These are phyloP conservation scores for Aegilops longissima DNA, from an alignment of 176 grass and related monocot species.

Conservation along the genomic window DNA sequence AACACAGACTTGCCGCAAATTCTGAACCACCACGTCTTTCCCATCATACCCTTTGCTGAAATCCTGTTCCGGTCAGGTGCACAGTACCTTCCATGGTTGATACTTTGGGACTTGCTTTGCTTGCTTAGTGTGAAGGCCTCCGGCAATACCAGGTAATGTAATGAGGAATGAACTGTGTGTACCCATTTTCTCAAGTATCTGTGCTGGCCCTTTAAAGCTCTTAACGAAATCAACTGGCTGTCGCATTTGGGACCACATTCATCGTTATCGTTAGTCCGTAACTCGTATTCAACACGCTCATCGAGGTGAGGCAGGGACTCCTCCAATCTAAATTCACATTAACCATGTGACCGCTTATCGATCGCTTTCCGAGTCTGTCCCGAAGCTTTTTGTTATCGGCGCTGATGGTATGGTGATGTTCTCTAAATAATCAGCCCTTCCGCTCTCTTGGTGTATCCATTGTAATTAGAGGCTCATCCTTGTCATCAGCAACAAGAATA, in stretches of 20 bases:
- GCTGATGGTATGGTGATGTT: constrained; percentile 83
- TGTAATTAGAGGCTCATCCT: constrained; percentile 83
- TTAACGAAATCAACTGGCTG: constrained; percentile 86
- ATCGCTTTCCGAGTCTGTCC: constrained; percentile 62
- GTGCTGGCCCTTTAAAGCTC: constrained; percentile 77
- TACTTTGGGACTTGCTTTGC: constrained; percentile 88
- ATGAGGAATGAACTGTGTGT: constrained; percentile 80
- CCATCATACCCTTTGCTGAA: constrained; percentile 96
- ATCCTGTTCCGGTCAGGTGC: constrained; percentile 87
- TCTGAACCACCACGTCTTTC: constrained; percentile 90
- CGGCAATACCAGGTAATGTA: constrained; percentile 94
- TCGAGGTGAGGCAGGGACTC: constrained; percentile 83
- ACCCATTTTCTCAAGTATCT: constrained; percentile 85
- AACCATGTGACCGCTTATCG: constrained; percentile 69
- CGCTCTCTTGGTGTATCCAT: constrained; percentile 85
- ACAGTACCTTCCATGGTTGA: constrained; percentile 84
- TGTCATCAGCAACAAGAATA: constrained; percentile 85
- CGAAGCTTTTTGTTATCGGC: constrained; percentile 67
- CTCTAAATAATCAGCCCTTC: constrained; percentile 57
- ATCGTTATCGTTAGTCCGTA: constrained; percentile 90
- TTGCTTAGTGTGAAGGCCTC: constrained; percentile 84
- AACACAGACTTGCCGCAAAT: constrained; percentile 79
- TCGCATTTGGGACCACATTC: constrained; percentile 91
- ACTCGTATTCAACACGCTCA: constrained; percentile 85
- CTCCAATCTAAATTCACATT: constrained; percentile 94